phyloP scores from a whole-genome alignment of 2,329 filamentous ascomycete genomes.

The Thelonectria discophora region DNA sequence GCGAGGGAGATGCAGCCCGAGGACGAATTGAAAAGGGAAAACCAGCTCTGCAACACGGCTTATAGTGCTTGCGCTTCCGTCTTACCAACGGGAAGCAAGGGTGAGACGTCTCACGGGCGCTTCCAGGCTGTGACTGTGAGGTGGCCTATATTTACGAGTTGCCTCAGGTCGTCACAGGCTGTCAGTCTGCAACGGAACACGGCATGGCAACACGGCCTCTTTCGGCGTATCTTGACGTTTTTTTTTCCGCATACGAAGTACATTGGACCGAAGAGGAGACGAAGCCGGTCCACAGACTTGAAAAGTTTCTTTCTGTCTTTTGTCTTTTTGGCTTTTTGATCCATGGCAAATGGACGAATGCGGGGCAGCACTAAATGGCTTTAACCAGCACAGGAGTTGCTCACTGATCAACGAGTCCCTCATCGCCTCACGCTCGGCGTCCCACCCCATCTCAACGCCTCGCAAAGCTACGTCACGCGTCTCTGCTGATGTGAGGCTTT shows the following conservation, averaged over 20 bases:
- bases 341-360: conserved; percentile 19
- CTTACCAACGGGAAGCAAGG: conserved; percentile 16
- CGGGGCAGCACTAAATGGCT: conserved; percentile 25
- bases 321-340: conserved; percentile 3
- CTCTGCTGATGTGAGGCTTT: conserved; percentile 13
- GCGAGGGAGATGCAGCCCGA: conserved; percentile 36
- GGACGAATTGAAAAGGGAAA: conserved; percentile 25
- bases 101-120: conserved; percentile 28
- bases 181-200: conserved; percentile 17
- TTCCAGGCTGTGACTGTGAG: conserved; percentile 25
- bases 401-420: no score
- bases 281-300: not conserved
- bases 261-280: not conserved
- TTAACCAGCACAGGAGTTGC: conserved; percentile 9
- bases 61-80: conserved; percentile 39
- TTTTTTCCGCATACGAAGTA: not conserved
- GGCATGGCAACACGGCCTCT: not conserved
- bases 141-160: conserved; percentile 15
- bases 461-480: conserved; percentile 18
- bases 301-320: not conserved
- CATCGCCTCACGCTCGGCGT: not conserved
- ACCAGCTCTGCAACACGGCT: conserved; percentile 21
- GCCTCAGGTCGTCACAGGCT: no score
- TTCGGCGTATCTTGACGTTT: not conserved
- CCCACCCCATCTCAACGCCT: conserved; percentile 7